These are phyloP conservation scores for Asterella californica DNA, from an alignment of 225 moss, liverwort and hornwort genomes.

Conservation along the genomic window DNA sequence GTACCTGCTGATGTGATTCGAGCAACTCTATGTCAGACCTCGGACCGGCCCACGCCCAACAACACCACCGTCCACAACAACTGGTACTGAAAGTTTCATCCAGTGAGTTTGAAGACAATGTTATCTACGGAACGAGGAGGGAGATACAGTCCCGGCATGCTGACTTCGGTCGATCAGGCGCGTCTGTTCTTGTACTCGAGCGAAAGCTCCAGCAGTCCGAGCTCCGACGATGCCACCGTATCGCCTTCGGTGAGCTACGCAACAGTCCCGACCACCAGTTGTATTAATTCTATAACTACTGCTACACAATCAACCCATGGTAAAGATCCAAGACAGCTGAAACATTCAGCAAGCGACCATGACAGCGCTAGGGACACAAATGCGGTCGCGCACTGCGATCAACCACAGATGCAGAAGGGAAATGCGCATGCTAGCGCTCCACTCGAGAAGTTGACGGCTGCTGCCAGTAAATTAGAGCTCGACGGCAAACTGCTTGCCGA, in stretches of 20 bases:
- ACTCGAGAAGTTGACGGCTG: not conserved
- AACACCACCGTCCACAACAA: too few relatives aligned
- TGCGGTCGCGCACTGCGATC: not conserved
- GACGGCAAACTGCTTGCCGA: conserved; percentile 46
- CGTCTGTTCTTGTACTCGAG: not conserved
- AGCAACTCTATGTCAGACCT: not conserved
- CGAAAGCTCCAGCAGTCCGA: conserved; percentile 4
- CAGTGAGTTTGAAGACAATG: not conserved
- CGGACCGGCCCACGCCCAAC: not conserved
- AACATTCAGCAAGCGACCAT: not conserved
- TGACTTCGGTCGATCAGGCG: not conserved
- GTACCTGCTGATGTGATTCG: not conserved
- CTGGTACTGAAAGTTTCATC: not conserved
- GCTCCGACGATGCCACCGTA: not conserved
- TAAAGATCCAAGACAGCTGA: not conserved
- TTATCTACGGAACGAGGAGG: not conserved
- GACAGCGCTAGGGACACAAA: not conserved
- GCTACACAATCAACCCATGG: not conserved
- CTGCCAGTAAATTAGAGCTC: conserved; percentile 23
- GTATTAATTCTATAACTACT: too few relatives aligned
- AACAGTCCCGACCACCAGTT: not conserved
- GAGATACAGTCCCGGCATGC: not conserved
- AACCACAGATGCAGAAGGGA: not conserved
- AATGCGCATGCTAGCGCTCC: too few relatives aligned
- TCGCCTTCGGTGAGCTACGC: not conserved